Evolutionary conservation across 306 rosid species (phyloP), one percentile per base, ranked within the genome.

Genomic region (Vigna radiata): DNA sequence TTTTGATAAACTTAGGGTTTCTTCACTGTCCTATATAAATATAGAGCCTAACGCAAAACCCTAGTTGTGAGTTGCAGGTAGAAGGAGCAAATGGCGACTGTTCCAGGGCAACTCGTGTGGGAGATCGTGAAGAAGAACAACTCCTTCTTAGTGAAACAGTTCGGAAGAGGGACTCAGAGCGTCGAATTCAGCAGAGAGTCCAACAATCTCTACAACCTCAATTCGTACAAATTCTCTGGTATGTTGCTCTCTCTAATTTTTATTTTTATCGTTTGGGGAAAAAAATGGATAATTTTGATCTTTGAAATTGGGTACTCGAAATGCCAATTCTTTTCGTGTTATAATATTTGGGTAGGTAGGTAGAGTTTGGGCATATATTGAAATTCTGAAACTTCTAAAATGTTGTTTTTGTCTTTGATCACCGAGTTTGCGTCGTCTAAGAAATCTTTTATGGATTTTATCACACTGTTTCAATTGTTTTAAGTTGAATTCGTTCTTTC

Each of bases 51-150:
- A 53, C 58, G 10, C 44, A 56, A 72, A 80, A 53, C 70, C 48
- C 43, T 7, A 53, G 17, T 14, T 19, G 29, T 5, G 50, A 11
- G 61, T 73, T 76, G 81, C 72, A 73, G 87, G 78, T 29, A 73
- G 74, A 13, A 31, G 73, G 73, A 27, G 61, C 1, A 36, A 44
- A 94, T 94, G 98, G 85, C 98, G 59, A 82, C 90, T 0, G 91
- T 91, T 43, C 87, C 98, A n/a, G 98, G 93, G 49, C 98, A 86
- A n/a, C 87, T 94, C 59, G 71, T 94, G 36, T 94, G 98, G 98
- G 97, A 94, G 96, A 90, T 94, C 47, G 97, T 94, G 80, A 94
- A 94, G 87, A 90, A 68, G 86, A 90, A 94, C 91, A 94, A 90
- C 87, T 92, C 83, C 0, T 94, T 94, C 7, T 79, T 94, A 83